Percentiles rank a stretch among this genome's conserved stretches.
Evolutionary conservation across 768 basidiomycete genomes (phyloP).

Genomic region (Russula abietina): DNA sequence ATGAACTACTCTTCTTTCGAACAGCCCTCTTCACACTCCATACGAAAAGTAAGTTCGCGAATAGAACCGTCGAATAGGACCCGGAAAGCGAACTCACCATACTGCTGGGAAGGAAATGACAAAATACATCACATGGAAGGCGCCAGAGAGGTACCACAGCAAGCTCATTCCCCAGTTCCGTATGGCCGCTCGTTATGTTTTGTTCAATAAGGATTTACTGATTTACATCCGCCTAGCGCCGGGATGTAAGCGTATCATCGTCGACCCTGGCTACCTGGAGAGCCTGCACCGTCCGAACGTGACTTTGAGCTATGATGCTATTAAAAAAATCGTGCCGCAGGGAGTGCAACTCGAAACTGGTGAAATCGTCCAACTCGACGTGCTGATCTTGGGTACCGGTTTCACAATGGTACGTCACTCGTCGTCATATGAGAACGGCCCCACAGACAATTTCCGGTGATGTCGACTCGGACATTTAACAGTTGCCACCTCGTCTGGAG

Average conservation of each 20-base stretch:
- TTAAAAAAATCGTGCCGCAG: constrained; percentile 44
- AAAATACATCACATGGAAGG: constrained; percentile 42
- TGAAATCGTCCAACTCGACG: constrained; percentile 45
- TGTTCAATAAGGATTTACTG: no score
- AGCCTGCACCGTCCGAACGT: constrained; percentile 50
- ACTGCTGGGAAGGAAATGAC: constrained; percentile 34
- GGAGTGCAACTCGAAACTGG: constrained; percentile 47
- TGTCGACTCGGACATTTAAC: neutral
- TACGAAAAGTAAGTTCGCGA: constrained; percentile 6
- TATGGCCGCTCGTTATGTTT: constrained; percentile 29
- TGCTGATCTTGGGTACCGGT: constrained; percentile 54
- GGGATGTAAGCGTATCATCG: constrained; percentile 60
- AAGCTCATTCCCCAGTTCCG: constrained; percentile 47
- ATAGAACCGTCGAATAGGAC: neutral
- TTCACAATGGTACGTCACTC: constrained; percentile 39
- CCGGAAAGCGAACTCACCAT: neutral
- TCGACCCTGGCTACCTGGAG: constrained; percentile 55
- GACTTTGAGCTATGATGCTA: constrained; percentile 42
- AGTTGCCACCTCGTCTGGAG: constrained; percentile 15
- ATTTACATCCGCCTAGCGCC: constrained; percentile 34
- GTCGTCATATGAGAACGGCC: neutral
- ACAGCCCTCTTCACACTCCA: neutral
- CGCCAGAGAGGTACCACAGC: constrained; percentile 33
- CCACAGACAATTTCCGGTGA: neutral
- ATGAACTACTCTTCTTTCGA: neutral